These are phyloP conservation scores for Jamesozyma gamospora DNA, from an alignment of 805 yeast genomes.

Conservation along the genomic window DNA sequence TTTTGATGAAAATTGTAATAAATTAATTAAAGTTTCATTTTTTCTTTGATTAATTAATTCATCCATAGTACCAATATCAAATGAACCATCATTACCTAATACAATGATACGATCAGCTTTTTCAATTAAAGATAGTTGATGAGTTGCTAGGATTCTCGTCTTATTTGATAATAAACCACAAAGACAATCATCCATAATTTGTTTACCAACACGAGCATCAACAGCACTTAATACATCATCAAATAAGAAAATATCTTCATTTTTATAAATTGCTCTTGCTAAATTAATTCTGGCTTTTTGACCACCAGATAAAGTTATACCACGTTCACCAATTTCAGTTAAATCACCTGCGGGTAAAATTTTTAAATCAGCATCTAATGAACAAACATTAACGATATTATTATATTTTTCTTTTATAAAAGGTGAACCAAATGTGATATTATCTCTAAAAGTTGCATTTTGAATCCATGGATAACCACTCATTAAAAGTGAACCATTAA, in stretches of 20 bases:
- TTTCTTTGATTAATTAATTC: conserved; percentile 36
- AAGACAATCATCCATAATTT: conserved; percentile 61
- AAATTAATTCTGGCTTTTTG: conserved; percentile 74
- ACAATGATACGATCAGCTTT: conserved; percentile 63
- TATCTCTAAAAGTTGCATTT: conserved; percentile 67
- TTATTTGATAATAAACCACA: conserved; percentile 44
- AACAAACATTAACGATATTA: conserved; percentile 52
- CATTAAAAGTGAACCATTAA: conserved; percentile 43
- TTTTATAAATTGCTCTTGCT: conserved; percentile 70
- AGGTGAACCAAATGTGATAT: conserved; percentile 57
- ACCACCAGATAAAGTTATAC: conserved; percentile 81
- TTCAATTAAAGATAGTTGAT: conserved; percentile 63
- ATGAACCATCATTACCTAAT: conserved; percentile 51
- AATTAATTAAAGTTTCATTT: conserved; percentile 39
- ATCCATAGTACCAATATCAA: conserved; percentile 50
- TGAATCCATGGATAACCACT: conserved; percentile 79
- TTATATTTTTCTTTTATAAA: conserved; percentile 43
- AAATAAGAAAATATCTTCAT: conserved; percentile 54
- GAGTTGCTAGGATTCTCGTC: conserved; percentile 76
- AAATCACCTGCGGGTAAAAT: conserved; percentile 63
- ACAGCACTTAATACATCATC: conserved; percentile 83
- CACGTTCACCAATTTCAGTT: conserved; percentile 79
- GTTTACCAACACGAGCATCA: conserved; percentile 79
- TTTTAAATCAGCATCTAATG: conserved; percentile 53
- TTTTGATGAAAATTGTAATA: conserved; percentile 40